Conservation (phyloP, 768 basidiomycete species). For the Thelephora aurantiotincta region DNA sequence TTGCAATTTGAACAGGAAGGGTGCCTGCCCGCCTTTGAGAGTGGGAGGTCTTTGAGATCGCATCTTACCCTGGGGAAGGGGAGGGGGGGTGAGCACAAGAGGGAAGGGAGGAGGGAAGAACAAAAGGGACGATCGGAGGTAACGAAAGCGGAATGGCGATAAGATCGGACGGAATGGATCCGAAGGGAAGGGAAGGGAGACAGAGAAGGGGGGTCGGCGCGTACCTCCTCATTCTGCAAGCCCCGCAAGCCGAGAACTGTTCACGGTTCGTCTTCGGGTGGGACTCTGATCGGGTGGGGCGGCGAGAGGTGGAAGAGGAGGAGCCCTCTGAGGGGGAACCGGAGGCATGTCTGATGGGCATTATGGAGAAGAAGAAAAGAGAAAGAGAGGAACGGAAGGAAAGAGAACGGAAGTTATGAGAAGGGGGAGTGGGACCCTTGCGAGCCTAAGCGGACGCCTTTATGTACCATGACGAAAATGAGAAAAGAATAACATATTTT, state of each 20-base stretch:
- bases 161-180: background rate
- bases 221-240: conserved; percentile 80
- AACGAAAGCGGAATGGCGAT: background rate
- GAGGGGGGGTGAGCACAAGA: background rate
- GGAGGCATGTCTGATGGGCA: conserved; percentile 12
- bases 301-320: conserved; percentile 9
- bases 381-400: conserved; percentile 18
- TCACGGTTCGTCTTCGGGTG: conserved; percentile 14
- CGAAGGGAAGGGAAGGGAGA: conserved; percentile 6
- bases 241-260: conserved; percentile 56
- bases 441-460: too few species aligned
- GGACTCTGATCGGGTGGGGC: conserved; percentile 10
- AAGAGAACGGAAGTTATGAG: conserved; percentile 9
- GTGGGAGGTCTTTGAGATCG: conserved; percentile 75
- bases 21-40: conserved; percentile 26
- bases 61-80: conserved; percentile 59
- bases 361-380: conserved; percentile 14
- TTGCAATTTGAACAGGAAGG: conserved; percentile 77
- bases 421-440: too few species aligned
- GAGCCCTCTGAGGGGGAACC: conserved; percentile 6
- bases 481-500: too few species aligned
- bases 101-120: background rate
- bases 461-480: too few species aligned
- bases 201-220: conserved; percentile 9
- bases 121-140: conserved; percentile 3